These are phyloP conservation scores for Komagataella mondaviorum DNA, from an alignment of 805 yeast genomes.

Conservation along the genomic window DNA sequence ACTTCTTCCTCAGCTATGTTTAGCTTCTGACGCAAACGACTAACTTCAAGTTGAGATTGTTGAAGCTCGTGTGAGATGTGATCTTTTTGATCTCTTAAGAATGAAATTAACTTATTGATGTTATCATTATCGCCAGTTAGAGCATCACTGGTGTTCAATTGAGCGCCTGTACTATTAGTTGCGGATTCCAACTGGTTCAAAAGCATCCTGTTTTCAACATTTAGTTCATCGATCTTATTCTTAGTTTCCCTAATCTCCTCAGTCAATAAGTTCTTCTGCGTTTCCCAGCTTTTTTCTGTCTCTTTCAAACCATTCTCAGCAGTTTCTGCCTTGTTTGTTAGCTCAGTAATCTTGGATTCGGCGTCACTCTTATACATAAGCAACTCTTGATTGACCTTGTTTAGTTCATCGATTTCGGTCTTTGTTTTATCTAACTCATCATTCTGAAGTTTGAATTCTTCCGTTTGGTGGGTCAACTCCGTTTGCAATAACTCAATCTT, in stretches of 20 bases:
- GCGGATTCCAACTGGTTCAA: constrained; percentile 46
- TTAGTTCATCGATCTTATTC: constrained; percentile 37
- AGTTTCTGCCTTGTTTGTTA: constrained; percentile 2
- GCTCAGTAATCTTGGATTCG: background rate
- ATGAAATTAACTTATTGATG: constrained; percentile 40
- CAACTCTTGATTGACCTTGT: background rate
- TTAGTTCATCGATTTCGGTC: background rate
- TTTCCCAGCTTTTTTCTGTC: constrained; percentile 30
- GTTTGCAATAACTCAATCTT: background rate
- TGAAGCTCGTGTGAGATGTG: background rate
- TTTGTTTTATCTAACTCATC: background rate
- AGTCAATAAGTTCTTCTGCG: constrained; percentile 26
- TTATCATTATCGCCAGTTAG: constrained; percentile 14
- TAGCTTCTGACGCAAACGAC: constrained; percentile 38
- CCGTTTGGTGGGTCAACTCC: background rate
- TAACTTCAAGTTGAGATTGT: constrained; percentile 42
- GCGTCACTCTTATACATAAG: background rate
- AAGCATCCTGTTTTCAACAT: constrained; percentile 54
- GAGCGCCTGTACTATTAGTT: constrained; percentile 4
- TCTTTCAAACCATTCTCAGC: constrained; percentile 18
- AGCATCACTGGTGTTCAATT: background rate
- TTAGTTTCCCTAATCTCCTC: constrained; percentile 32
- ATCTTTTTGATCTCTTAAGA: constrained; percentile 66
- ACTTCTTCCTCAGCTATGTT: constrained; percentile 34
- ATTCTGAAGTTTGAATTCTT: background rate